A percentile compares a stretch with the other conserved stretches of the same genome.
Conservation (phyloP, 78 protist genomes). For the Protostelium mycophagum region DNA sequence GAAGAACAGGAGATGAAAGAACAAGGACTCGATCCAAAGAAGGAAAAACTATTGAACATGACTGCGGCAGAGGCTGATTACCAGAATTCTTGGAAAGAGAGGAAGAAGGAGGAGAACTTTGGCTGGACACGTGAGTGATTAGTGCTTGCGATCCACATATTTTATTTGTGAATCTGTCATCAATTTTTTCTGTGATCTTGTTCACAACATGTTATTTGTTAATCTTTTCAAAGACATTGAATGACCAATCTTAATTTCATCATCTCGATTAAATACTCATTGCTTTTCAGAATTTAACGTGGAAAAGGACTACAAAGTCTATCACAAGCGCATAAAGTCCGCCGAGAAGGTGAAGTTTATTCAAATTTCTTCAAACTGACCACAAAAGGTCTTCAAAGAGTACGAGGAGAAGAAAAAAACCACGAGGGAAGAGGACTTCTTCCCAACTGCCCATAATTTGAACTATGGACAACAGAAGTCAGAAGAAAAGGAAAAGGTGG, state of each 20-base stretch:
- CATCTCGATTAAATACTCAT: constrained; percentile 18
- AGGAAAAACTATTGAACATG: constrained; percentile 30
- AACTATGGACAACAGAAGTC: not conserved
- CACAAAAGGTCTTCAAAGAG: not conserved
- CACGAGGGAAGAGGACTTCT: not conserved
- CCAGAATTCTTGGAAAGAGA: constrained; percentile 1
- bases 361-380: not conserved
- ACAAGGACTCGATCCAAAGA: constrained; percentile 42
- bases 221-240: not conserved
- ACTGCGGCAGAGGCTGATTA: constrained; percentile 17
- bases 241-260: no score
- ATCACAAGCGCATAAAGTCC: not conserved
- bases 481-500: not conserved
- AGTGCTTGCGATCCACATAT: not conserved
- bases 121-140: constrained; percentile 14
- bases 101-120: constrained; percentile 4
- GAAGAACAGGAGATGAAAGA: constrained; percentile 33
- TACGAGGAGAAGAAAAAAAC: not conserved
- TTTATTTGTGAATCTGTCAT: not conserved
- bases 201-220: constrained; percentile 2
- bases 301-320: not conserved
- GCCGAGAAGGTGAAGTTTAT: not conserved
- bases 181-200: not conserved
- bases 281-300: not conserved
- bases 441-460: not conserved